Evolutionary conservation across 495 filamentous ascomycete genomes (phyloP), one percentile per base, ranked within the genome.

Genomic region (Penicillium tannophilum): DNA sequence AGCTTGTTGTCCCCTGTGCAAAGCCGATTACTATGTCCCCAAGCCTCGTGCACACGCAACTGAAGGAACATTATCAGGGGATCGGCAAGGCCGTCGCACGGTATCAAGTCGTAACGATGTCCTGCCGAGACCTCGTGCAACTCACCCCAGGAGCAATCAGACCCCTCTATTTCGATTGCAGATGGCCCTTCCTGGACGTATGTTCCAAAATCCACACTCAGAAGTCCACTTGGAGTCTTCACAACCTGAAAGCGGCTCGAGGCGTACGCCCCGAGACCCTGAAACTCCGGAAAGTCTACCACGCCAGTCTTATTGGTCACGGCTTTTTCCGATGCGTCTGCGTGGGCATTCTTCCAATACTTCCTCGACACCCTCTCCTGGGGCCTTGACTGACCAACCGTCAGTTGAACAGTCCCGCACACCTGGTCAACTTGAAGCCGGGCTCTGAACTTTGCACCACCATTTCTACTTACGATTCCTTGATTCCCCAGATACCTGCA

Each of bases 1-100:
- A 59, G 95, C 94, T 12, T 96, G 94, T 72, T 99, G 95, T 72
- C 95, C 95, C 50, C 84, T 98, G 45, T 98, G 94, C 79, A 99
- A 99, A 76, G 88, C 91, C 12, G 92, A 97, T 62, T 98, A 97
- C 73, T 98, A 95, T 71, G 85, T 90, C 36, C 92, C 92, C 0
- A 96, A 96, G 68, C 90, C 90, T 19, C 88, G 89, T 77, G 28
- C 63, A 14, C 62, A 68, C 28, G 55, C 41, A 41, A 48, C 56
- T 7, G 67, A 70, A 36, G 46, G 51, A 24, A 20, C 52, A 14
- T 45, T 63, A 9, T 33, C 31, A 26, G 39, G 52, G 19, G 64
- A 67, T 43, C 67, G 65, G 1, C 59, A 61, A 30, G 67, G 60
- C 24, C 63, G 56, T 49, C 62, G 56, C 44, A 47, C 43, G 8